Conservation (phyloP, 1,284 basidiomycete genomes). For the Boletus sp. region DNA sequence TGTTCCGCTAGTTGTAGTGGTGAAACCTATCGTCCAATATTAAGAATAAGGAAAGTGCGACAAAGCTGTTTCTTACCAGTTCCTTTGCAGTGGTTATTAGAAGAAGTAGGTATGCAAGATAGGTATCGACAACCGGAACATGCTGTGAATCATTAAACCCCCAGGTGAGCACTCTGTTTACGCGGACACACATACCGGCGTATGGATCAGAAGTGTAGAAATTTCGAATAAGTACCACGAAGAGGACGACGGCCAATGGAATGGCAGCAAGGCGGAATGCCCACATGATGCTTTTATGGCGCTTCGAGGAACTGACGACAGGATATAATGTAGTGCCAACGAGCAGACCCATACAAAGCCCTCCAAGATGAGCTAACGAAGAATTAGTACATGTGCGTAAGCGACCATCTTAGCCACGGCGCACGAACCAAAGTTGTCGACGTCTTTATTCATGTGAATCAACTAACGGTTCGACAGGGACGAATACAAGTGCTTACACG, state of each 20-base stretch:
- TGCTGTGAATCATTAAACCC: slow-evolving; percentile 40
- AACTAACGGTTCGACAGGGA: slow-evolving; percentile 3
- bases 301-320: slow-evolving; percentile 74
- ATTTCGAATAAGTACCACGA: slow-evolving; percentile 79
- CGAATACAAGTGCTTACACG: slow-evolving; percentile 44
- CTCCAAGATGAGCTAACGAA: slow-evolving; percentile 65
- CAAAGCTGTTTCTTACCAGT: slow-evolving; percentile 36
- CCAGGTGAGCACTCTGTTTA: neutral
- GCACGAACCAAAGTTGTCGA: slow-evolving; percentile 72
- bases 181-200: slow-evolving; percentile 47
- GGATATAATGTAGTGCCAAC: slow-evolving; percentile 83
- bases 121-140: slow-evolving; percentile 90
- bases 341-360: slow-evolving; percentile 81
- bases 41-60: slow-evolving; percentile 6
- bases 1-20: slow-evolving; percentile 31
- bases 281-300: slow-evolving; percentile 76
- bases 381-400: slow-evolving; percentile 6
- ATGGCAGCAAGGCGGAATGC: slow-evolving; percentile 68
- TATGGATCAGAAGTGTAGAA: slow-evolving; percentile 87
- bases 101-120: slow-evolving; percentile 76
- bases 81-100: slow-evolving; percentile 79
- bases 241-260: slow-evolving; percentile 73
- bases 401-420: neutral
- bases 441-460: slow-evolving; percentile 39
- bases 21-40: slow-evolving; percentile 21